Evolutionary conservation across 176 grass and related monocot species (phyloP).

Genomic region (Bonia amplexicaulis): DNA sequence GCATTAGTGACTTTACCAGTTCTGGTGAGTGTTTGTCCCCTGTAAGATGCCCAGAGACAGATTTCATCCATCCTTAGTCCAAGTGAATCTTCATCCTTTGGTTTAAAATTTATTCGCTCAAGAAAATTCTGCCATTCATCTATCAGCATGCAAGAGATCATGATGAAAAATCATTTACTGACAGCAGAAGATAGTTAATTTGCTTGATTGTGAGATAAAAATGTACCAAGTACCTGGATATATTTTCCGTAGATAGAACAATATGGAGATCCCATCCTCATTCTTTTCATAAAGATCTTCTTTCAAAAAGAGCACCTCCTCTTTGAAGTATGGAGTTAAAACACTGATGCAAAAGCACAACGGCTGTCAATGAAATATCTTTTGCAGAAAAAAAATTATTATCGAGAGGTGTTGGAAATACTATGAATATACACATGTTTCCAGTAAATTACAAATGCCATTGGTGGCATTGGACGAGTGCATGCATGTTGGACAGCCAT

Average conservation of each 20-base stretch:
- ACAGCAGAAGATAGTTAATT: not conserved
- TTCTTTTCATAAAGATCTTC: slow-evolving; percentile 61
- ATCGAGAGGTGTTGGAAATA: not conserved
- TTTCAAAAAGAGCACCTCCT: slow-evolving; percentile 72
- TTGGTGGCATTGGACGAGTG: too few species aligned
- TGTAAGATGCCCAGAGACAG: slow-evolving; percentile 71
- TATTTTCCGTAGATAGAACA: slow-evolving; percentile 89
- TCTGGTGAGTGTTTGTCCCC: slow-evolving; percentile 80
- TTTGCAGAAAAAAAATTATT: not conserved
- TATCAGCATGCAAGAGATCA: slow-evolving; percentile 28
- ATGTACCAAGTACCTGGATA: slow-evolving; percentile 58
- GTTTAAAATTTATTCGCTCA: slow-evolving; percentile 23
- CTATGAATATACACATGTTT: too few species aligned
- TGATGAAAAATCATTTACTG: slow-evolving; percentile 1
- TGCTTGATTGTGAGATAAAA: not conserved
- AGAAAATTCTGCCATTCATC: slow-evolving; percentile 88
- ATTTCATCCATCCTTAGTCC: slow-evolving; percentile 11
- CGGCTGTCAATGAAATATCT: not conserved
- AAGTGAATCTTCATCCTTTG: slow-evolving; percentile 13
- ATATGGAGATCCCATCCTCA: slow-evolving; percentile 91
- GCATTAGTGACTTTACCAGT: slow-evolving; percentile 45
- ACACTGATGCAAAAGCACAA: slow-evolving; percentile 58
- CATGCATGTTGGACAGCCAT: too few species aligned
- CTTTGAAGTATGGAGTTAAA: slow-evolving; percentile 93
- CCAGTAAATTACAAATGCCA: too few species aligned